Base-by-base conservation (phyloP, 2,329 filamentous ascomycete genomes). In the Penicillium vulpinum region DNA sequence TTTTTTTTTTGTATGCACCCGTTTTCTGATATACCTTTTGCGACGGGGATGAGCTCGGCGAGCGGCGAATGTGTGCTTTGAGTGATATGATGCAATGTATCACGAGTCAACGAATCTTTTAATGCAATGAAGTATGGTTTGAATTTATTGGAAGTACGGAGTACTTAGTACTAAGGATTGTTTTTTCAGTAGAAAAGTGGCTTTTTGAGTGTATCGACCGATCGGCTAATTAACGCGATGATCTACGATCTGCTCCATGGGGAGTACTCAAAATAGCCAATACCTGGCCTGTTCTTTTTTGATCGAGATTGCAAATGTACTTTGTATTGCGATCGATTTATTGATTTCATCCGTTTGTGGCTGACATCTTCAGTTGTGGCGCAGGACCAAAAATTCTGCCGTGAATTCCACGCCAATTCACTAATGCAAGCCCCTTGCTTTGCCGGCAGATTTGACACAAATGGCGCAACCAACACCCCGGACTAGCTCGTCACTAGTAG, bases 81-180 rank as follows among this genome's bases (percentile, higher is more conserved):
- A 45, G 40, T 56, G 54, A 53, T 56, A 53, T 48, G 24, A 36
- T 38, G 48, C 28, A 21, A 62, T 57, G 56, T 29, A 46, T 45
- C 50, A 50, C 36, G 56, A 48, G 31, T 56, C 45, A 52, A 47
- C 49, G 40, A 51, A 51, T 21, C 9, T 48, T 33, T 54, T 40
- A 56, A 56, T 52, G 48, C 26, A 10, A 46, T 22, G 16, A 33
- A 24, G 24, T 31, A 46, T 45, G n/a, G 21, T 52, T n/a, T 36
- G 15, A 51, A 46, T 39, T 28, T 41, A 29, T 15, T 22, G 10
- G 36, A 24, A n/a, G 1, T 50, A n/a, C n/a, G n/a, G n/a, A n/a
- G n/a, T n/a, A n/a, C n/a, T n/a, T n/a, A n/a, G n/a, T n/a, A n/a
- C 15, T 6, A 5, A 16, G 8, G 7, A 9, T n/a, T 1, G 5